These are phyloP conservation scores for Calvatia gigantea DNA, from an alignment of 768 basidiomycete species.

Conservation along the genomic window DNA sequence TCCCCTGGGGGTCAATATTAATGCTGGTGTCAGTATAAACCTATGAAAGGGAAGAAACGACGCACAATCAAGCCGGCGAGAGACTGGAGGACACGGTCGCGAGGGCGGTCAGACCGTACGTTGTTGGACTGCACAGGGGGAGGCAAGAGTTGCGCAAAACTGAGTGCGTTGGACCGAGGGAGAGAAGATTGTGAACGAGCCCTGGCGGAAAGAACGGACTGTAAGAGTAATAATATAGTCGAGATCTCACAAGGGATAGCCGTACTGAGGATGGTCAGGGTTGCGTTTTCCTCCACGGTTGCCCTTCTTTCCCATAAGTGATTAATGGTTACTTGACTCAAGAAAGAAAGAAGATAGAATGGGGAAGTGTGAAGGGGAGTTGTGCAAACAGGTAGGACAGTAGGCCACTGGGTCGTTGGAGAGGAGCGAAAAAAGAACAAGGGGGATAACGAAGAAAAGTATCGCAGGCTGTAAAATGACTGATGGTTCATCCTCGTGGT, in stretches of 20 bases:
- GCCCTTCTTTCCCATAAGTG: conserved; percentile 56
- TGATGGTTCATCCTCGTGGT: conserved; percentile 16
- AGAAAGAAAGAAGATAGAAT: conserved; percentile 28
- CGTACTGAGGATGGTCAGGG: conserved; percentile 55
- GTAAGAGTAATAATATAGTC: conserved; percentile 12
- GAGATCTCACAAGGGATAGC: conserved; percentile 3
- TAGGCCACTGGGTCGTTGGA: conserved; percentile 27
- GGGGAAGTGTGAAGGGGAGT: conserved; percentile 24
- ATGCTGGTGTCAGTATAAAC: conserved; percentile 6
- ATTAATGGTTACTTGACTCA: too few relatives aligned
- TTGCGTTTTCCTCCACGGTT: conserved; percentile 63
- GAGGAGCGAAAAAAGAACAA: conserved; percentile 19
- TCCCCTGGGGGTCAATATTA: conserved; percentile 52
- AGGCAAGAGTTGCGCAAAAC: conserved; percentile 33
- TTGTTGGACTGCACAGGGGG: conserved; percentile 48
- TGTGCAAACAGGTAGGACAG: conserved; percentile 36
- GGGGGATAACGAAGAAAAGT: conserved; percentile 14
- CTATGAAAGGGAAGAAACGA: conserved; percentile 16
- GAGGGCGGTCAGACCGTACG: conserved; percentile 41
- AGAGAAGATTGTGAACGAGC: conserved; percentile 68
- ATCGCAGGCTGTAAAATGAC: conserved; percentile 13
- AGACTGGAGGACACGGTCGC: conserved; percentile 60
- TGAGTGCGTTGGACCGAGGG: conserved; percentile 37
- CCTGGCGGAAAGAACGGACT: conserved; percentile 62
- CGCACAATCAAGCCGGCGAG: conserved; percentile 71